These are phyloP conservation scores for Alnus rubra DNA, from an alignment of 306 rosid species.

Conservation along the genomic window DNA sequence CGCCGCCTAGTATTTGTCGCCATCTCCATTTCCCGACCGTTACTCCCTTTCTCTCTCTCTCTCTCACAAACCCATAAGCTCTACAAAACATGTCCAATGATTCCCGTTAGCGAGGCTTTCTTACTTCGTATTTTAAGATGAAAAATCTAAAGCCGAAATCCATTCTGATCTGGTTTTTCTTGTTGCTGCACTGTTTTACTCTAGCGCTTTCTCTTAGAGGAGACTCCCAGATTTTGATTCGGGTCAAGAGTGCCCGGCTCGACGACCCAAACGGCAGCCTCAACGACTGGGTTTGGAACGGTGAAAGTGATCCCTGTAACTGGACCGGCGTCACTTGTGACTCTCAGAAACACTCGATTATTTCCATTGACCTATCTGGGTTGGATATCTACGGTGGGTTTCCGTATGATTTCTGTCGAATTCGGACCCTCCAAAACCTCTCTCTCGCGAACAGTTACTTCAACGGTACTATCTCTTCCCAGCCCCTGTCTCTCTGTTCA, in stretches of 20 bases:
- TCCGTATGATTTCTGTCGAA: slow-evolving; percentile 65
- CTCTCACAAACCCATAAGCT: neutral
- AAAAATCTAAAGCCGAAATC: slow-evolving; percentile 12
- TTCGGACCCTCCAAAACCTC: slow-evolving; percentile 57
- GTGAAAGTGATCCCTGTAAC: slow-evolving; percentile 43
- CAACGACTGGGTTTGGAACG: slow-evolving; percentile 44
- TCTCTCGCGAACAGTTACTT: slow-evolving; percentile 34
- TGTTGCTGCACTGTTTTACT: slow-evolving; percentile 7
- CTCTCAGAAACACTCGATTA: slow-evolving; percentile 23
- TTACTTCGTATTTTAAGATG: slow-evolving; percentile 25
- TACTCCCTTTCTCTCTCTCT: neutral
- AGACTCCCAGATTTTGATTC: slow-evolving; percentile 51
- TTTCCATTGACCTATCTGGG: slow-evolving; percentile 50
- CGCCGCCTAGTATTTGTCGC: slow-evolving; percentile 9
- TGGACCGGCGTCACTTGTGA: slow-evolving; percentile 80
- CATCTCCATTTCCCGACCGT: slow-evolving; percentile 9
- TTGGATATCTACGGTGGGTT: slow-evolving; percentile 48
- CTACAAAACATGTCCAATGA: neutral
- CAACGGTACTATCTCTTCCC: slow-evolving; percentile 45
- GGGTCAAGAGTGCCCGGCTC: slow-evolving; percentile 53
- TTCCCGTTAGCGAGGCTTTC: neutral
- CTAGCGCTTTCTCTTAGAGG: slow-evolving; percentile 21
- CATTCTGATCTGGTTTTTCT: neutral
- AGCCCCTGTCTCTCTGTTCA: slow-evolving; percentile 54
- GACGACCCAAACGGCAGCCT: slow-evolving; percentile 54